Percentiles rank a stretch among this genome's conserved stretches.
These are phyloP conservation scores for Alternaria ethzedia DNA, from an alignment of 2,329 filamentous ascomycete species.

Conservation along the genomic window DNA sequence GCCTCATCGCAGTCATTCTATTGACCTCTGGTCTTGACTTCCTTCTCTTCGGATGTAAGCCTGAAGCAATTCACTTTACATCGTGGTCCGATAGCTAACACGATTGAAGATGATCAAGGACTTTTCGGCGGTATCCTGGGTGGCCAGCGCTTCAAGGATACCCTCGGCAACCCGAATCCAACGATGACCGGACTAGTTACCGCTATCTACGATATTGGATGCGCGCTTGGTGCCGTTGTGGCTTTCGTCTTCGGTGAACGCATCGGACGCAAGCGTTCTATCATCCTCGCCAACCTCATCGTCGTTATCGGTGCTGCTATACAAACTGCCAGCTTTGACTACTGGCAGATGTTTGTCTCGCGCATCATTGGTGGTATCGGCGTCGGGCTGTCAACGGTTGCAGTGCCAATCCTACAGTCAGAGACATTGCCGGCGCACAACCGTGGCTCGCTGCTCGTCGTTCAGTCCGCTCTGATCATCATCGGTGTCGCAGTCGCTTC, in stretches of 20 bases:
- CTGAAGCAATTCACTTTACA: neutral
- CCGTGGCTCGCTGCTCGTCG: conserved; percentile 19
- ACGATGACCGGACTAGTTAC: conserved; percentile 47
- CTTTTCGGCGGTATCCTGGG: conserved; percentile 35
- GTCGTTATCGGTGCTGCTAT: conserved; percentile 43
- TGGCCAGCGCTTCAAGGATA: conserved; percentile 28
- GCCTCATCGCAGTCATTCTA: conserved; percentile 18
- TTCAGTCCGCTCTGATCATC: conserved; percentile 22
- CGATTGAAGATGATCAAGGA: conserved; percentile 29
- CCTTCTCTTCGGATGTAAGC: conserved; percentile 22
- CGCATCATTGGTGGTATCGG: conserved; percentile 52
- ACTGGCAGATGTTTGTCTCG: conserved; percentile 42
- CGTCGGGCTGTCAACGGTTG: conserved; percentile 56
- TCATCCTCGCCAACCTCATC: conserved; percentile 61
- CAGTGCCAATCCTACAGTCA: conserved; percentile 53
- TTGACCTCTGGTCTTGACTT: conserved; percentile 23
- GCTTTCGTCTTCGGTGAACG: conserved; percentile 59
- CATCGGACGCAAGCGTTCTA: conserved; percentile 61
- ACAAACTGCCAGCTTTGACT: conserved; percentile 38
- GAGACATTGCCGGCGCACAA: conserved; percentile 41
- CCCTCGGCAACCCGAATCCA: conserved; percentile 14
- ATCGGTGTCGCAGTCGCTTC: conserved; percentile 23
- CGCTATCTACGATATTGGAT: conserved; percentile 50
- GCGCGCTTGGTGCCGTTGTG: conserved; percentile 49
- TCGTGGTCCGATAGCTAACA: neutral